phyloP scores from a whole-genome alignment of 164 flowering plant genomes.

The Liquidambar formosana region DNA sequence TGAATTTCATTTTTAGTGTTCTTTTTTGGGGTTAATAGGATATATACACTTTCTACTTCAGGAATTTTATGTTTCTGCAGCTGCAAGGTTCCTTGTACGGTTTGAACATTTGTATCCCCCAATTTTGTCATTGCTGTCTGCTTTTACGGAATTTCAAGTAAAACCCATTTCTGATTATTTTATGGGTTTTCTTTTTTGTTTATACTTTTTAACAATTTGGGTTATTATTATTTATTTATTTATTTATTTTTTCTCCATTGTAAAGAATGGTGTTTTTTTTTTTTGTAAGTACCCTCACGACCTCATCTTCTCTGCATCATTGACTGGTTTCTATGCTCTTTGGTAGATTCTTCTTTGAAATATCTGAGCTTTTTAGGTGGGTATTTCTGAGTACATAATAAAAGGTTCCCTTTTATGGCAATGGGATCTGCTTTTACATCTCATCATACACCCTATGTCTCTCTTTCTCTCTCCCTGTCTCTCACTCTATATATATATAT shows the following conservation, averaged over 20 bases:
- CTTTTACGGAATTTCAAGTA: conserved; percentile 10
- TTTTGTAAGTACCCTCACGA: conserved; percentile 5
- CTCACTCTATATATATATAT: too few relatives aligned
- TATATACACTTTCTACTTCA: conserved; percentile 4
- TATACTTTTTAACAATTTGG: not conserved
- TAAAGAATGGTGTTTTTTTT: conserved; percentile 17
- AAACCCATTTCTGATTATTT: not conserved
- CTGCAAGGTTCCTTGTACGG: conserved; percentile 34
- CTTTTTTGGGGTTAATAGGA: not conserved
- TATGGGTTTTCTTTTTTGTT: not conserved
- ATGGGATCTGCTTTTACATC: conserved; percentile 48
- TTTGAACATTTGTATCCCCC: conserved; percentile 27
- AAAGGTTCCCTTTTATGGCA: conserved; percentile 48
- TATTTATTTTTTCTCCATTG: not conserved
- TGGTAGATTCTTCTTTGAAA: conserved; percentile 30
- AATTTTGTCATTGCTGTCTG: conserved; percentile 33
- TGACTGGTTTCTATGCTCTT: conserved; percentile 21
- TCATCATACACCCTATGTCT: conserved; percentile 12
- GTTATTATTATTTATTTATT: not conserved
- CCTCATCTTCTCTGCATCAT: conserved; percentile 28
- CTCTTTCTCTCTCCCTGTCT: too few relatives aligned
- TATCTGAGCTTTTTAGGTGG: conserved; percentile 41
- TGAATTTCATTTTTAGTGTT: conserved; percentile 1
- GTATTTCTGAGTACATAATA: conserved; percentile 37
- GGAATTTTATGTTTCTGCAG: conserved; percentile 22